Base-by-base conservation (phyloP, 1,139 yeast genomes). In the Nadsonia starkeyi-henricii region DNA sequence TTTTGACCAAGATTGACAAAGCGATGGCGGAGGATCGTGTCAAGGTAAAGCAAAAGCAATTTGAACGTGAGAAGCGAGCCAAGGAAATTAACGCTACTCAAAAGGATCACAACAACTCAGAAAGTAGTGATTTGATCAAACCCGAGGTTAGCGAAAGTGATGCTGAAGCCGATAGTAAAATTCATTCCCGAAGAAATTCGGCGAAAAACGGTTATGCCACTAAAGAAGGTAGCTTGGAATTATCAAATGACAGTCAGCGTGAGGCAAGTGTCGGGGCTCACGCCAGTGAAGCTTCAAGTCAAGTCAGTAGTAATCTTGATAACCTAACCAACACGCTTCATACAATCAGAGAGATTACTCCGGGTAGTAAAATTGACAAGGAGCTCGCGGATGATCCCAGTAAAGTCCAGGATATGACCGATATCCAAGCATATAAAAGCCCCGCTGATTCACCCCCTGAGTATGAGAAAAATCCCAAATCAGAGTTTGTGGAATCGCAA, bases 401-500 rank as follows among this genome's bases (percentile, higher is more conserved):
- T 26, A 46, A 42, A 9, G 45, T 33, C 7, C 26, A 23, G 30
- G 43, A 49, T 12, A n/a, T 49, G 47, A 46, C 49, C 20, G 46
- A 43, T 2, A 41, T 48, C 12, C 48, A 49, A 20, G 44, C 50
- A 1, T 45, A 45, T 12, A 46, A 50, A n/a, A 42, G 45, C 2
- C 47, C 43, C 9, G 45, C 47, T 15, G 52, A 47, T 17, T 28
- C 50, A 15, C 48, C 52, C 19, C 50, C 75, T 73, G 58, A 85
- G 77, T 64, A 80, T 81, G 47, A 80, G 18, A 79, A 78, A 54
- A 83, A 83, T 59, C 93, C 94, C 1, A 82, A 82, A 56, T 75
- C 85, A 0, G 93, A 84, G 61, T 84, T 80, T 61, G 93, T 84
- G 2, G 70, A 78, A 1, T 71, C 85, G 0, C 93, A 84, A 60